These are phyloP conservation scores for Chlorokybus atmophyticus DNA, from an alignment of 139 green algal genomes.

Conservation along the genomic window DNA sequence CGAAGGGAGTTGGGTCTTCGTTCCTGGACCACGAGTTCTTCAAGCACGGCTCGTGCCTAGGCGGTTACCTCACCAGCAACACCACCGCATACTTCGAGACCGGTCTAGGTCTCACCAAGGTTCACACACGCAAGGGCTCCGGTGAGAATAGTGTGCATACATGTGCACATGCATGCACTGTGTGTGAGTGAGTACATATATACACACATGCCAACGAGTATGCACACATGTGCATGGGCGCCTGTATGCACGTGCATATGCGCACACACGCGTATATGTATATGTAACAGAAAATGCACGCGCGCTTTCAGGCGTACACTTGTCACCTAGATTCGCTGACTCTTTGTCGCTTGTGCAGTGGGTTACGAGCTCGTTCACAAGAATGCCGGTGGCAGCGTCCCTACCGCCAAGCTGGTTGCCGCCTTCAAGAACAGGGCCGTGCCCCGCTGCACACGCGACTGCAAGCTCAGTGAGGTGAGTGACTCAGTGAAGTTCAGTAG, in stretches of 20 bases:
- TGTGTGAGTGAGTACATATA: too few relatives aligned
- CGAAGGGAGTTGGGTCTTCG: neutral
- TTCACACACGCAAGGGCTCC: too few relatives aligned
- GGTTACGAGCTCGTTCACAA: neutral
- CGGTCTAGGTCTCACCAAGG: neutral
- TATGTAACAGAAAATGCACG: too few relatives aligned
- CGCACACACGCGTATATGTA: too few relatives aligned
- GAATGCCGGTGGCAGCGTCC: neutral
- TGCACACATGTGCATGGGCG: too few relatives aligned
- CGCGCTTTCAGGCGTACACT: too few relatives aligned
- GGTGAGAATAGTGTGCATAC: too few relatives aligned
- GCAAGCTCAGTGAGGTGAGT: neutral
- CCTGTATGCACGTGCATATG: too few relatives aligned
- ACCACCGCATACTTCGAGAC: conserved; percentile 2
- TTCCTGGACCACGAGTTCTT: conserved; percentile 10
- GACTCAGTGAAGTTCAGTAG: too few relatives aligned
- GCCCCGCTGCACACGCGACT: neutral
- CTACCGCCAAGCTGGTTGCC: neutral
- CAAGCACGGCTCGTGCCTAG: conserved; percentile 8
- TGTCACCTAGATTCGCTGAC: neutral
- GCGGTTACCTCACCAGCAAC: neutral
- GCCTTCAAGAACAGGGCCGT: neutral
- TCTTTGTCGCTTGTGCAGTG: neutral
- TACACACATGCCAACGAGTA: too few relatives aligned
- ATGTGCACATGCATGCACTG: too few relatives aligned